Evolutionary conservation across 306 rosid species (phyloP).

Genomic region (Lablab purpureus): DNA sequence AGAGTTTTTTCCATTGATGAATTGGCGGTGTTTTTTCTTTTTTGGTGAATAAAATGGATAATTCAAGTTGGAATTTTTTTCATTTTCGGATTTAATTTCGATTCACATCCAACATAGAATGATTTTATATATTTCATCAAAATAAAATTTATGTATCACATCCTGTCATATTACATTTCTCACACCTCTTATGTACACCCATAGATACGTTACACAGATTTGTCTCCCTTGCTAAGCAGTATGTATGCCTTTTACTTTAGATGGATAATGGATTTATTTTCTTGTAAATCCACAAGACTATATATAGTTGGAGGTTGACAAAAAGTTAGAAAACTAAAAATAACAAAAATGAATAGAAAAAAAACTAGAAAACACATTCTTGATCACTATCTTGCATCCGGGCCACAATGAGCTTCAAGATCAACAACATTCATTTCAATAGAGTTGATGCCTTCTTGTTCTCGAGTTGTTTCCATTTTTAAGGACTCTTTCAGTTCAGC

Average conservation of each 20-base stretch:
- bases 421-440: slow-evolving; percentile 11
- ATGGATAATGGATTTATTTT: not conserved
- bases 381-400: slow-evolving; percentile 42
- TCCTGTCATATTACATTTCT: not conserved
- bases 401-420: slow-evolving; percentile 38
- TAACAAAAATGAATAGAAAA: not conserved
- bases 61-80: slow-evolving; percentile 17
- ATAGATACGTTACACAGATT: not conserved
- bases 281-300: not conserved
- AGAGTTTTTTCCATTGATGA: slow-evolving; percentile 56
- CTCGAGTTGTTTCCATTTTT: slow-evolving; percentile 36
- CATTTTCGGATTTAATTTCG: not conserved
- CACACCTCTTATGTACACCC: not conserved
- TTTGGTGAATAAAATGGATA: not conserved
- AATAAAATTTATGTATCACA: too few relatives aligned
- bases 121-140: not conserved
- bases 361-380: not conserved
- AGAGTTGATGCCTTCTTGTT: slow-evolving; percentile 15
- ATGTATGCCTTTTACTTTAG: not conserved
- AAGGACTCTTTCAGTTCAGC: slow-evolving; percentile 38
- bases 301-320: not conserved
- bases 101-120: not conserved
- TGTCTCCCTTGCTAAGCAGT: not conserved
- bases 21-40: not conserved
- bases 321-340: not conserved